These are phyloP conservation scores for Fusarium napiforme DNA, from an alignment of 2,329 filamentous ascomycete genomes.

Conservation along the genomic window DNA sequence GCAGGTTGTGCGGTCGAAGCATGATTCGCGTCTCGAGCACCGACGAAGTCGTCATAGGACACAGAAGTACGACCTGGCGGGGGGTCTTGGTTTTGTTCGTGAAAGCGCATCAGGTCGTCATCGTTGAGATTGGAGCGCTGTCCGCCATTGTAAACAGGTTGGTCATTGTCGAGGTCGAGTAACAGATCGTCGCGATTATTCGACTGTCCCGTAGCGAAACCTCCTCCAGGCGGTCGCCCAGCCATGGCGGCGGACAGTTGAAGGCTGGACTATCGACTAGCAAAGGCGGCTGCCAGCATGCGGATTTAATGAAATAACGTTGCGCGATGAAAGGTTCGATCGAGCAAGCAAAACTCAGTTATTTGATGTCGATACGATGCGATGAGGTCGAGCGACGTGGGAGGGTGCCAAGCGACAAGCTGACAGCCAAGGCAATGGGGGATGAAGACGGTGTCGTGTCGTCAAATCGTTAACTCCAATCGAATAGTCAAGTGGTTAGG, in stretches of 20 bases:
- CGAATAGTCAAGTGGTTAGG: slow-evolving; percentile 9
- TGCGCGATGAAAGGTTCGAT: slow-evolving; percentile 11
- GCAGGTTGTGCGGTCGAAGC: slow-evolving; percentile 55
- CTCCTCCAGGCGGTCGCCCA: slow-evolving; percentile 62
- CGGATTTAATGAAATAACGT: slow-evolving; percentile 40
- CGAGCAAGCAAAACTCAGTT: background rate
- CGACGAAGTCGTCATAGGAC: slow-evolving; percentile 95
- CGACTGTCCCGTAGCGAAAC: slow-evolving; percentile 61
- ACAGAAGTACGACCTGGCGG: slow-evolving; percentile 80
- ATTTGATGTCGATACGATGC: slow-evolving; percentile 16
- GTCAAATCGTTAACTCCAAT: slow-evolving; percentile 23
- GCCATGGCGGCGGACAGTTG: slow-evolving; percentile 66
- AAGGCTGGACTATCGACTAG: slow-evolving; percentile 46
- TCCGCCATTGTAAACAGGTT: slow-evolving; percentile 78
- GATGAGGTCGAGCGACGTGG: slow-evolving; percentile 29
- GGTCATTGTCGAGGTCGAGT: slow-evolving; percentile 78
- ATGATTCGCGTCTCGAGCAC: slow-evolving; percentile 66
- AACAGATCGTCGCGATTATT: slow-evolving; percentile 69
- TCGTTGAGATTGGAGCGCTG: slow-evolving; percentile 83
- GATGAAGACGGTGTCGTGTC: slow-evolving; percentile 26
- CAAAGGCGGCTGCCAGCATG: slow-evolving; percentile 48
- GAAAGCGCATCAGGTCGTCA: slow-evolving; percentile 80
- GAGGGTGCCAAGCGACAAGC: slow-evolving; percentile 37
- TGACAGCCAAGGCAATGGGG: slow-evolving; percentile 18
- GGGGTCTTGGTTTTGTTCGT: slow-evolving; percentile 74